Evolutionary conservation across 805 yeast species (phyloP).

Genomic region (Metschnikowia kofuensis): DNA sequence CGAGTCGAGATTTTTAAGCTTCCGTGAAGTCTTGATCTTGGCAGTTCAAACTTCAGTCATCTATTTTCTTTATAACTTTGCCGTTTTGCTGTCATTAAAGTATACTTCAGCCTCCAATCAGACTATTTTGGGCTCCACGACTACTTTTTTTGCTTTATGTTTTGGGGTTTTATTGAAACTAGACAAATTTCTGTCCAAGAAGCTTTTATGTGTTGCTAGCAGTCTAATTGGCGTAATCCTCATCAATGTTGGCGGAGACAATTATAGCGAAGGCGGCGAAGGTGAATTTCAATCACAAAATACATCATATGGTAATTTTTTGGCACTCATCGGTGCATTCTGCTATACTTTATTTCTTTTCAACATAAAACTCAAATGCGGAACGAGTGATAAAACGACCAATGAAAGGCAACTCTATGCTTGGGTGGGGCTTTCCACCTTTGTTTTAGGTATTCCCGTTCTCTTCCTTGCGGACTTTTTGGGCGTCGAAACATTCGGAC

Average conservation of each 20-base stretch:
- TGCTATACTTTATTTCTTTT: slow-evolving; percentile 46
- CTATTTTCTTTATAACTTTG: slow-evolving; percentile 40
- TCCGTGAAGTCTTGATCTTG: slow-evolving; percentile 30
- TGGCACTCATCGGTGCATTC: slow-evolving; percentile 47
- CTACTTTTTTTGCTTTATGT: slow-evolving; percentile 49
- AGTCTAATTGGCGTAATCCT: slow-evolving; percentile 47
- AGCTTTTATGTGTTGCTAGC: slow-evolving; percentile 40
- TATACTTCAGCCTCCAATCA: slow-evolving; percentile 54
- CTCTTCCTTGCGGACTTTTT: slow-evolving; percentile 33
- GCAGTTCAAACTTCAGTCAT: slow-evolving; percentile 40
- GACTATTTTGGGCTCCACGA: slow-evolving; percentile 49
- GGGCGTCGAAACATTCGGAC: slow-evolving; percentile 39
- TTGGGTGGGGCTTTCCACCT: slow-evolving; percentile 41
- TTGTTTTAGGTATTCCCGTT: slow-evolving; percentile 40
- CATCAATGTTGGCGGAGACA: slow-evolving; percentile 30
- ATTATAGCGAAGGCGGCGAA: slow-evolving; percentile 13
- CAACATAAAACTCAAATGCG: slow-evolving; percentile 43
- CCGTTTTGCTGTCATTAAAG: slow-evolving; percentile 41
- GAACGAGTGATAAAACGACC: slow-evolving; percentile 40
- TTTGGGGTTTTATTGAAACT: slow-evolving; percentile 40
- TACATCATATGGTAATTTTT: slow-evolving; percentile 43
- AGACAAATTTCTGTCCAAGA: slow-evolving; percentile 41
- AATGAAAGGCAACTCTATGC: slow-evolving; percentile 49
- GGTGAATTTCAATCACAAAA: slow-evolving; percentile 30
- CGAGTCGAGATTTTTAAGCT: slow-evolving; percentile 18